Evolutionary conservation across 371 early-diverging fungal genomes (phyloP), one percentile per base, ranked within the genome.

Genomic region (Actinomortierella wolfii): DNA sequence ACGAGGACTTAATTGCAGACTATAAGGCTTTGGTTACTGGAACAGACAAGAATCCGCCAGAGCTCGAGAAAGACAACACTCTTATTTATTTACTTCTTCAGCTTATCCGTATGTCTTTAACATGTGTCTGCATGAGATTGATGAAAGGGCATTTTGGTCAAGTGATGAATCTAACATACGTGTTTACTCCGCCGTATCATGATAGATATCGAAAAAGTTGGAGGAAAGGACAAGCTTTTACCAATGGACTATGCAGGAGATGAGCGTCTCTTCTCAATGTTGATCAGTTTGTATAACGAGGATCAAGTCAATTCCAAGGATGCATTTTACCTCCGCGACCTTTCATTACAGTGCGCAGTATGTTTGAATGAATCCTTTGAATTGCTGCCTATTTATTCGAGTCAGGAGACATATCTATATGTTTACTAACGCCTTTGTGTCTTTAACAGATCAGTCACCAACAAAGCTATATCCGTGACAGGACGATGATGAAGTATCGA

Each of bases 31-130:
- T 89, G 43, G 83, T 91, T 15, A 52, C 59, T 0, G 63, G 56
- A 4, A 66, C 62, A 14, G 69, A 73, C 45, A 63, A 58, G 21
- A 34, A 46, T 17, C 64, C 62, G 6, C 58, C 62, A 15, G 82
- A 79, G 34, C 59, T 87, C 3, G 81, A 78, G 6, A 88, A 86
- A 57, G 93, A 92, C 70, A 92, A 92, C 76, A 81, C 86, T 8
- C 82, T 91, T 44, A 81, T 90, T 7, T 92, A 89, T 86, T 63
- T 92, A 13, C 61, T 92, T 21, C 73, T 92, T 15, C 92, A 90
- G 64, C 78, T 92, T 40, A 86, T 89, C 54, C 86, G 86, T 80
- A 84, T 79, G 45, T 70, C 77, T n/a, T 41, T 64, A 65, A 50
- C 67, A 59, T 34, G 50, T 50, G 1, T 40, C 51, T 3, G 34